A percentile compares a stretch with the other conserved stretches of the same genome.
phyloP scores from a whole-genome alignment of 345 rosid species.

The Citropsis articulata region DNA sequence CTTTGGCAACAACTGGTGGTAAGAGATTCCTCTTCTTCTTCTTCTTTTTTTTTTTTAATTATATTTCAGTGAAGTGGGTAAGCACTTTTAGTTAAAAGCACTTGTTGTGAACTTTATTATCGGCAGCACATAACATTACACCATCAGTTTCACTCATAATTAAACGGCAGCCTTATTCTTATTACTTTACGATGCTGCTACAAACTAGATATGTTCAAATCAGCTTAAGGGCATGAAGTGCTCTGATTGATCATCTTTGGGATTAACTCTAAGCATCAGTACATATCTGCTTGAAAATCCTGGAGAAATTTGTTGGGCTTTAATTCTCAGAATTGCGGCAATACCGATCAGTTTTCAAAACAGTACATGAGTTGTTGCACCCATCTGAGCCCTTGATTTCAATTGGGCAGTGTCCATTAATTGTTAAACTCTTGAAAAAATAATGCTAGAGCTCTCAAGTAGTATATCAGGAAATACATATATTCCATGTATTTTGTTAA shows the following conservation, averaged over 20 bases:
- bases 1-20: neutral
- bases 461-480: too few relatives aligned
- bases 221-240: constrained; percentile 28
- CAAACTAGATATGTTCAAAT: neutral
- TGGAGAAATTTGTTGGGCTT: constrained; percentile 19
- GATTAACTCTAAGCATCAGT: constrained; percentile 29
- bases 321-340: constrained; percentile 39
- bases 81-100: neutral
- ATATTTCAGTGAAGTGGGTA: too few relatives aligned
- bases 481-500: too few relatives aligned
- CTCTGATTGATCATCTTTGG: constrained; percentile 29
- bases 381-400: constrained; percentile 29
- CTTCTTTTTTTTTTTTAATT: too few relatives aligned
- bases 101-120: neutral
- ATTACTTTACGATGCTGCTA: neutral
- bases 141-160: neutral
- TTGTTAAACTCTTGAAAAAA: neutral
- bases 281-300: constrained; percentile 23
- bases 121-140: neutral
- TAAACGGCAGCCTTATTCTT: neutral
- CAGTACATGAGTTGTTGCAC: constrained; percentile 50
- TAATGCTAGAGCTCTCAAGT: too few relatives aligned
- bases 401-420: constrained; percentile 55
- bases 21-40: too few relatives aligned
- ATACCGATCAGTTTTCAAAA: constrained; percentile 35